Evolutionary conservation across 2,329 filamentous ascomycete genomes (phyloP).

Genomic region (Shiraia sp.): DNA sequence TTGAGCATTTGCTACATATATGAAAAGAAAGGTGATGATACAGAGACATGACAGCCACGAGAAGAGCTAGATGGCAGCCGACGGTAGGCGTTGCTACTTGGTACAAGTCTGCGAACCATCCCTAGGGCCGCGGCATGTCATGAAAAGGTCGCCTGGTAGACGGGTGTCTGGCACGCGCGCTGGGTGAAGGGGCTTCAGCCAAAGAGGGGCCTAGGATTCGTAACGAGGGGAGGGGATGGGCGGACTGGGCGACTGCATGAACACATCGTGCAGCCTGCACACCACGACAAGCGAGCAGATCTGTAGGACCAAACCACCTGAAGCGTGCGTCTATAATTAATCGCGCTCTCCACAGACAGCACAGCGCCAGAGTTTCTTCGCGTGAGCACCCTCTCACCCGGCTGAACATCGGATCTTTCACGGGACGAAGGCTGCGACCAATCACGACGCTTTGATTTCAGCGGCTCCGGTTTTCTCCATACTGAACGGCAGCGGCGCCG

Average conservation of each 20-base stretch:
- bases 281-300: conserved; percentile 14
- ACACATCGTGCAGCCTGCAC: conserved; percentile 30
- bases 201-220: conserved; percentile 9
- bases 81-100: no score
- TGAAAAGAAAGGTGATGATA: no score
- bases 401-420: not conserved
- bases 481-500: not conserved
- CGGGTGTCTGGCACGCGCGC: no score
- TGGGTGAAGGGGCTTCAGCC: no score
- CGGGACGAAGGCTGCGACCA: not conserved
- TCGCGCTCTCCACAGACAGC: not conserved
- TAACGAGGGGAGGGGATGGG: conserved; percentile 15
- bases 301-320: conserved; percentile 10
- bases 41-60: no score
- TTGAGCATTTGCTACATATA: no score
- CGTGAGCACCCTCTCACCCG: not conserved
- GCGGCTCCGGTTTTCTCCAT: conserved; percentile 6
- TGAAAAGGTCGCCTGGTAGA: no score
- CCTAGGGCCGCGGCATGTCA: no score
- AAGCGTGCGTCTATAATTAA: conserved; percentile 3
- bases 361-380: not conserved
- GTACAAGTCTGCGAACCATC: no score
- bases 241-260: conserved; percentile 23
- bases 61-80: no score
- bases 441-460: conserved; percentile 7